Evolutionary conservation across 176 grass and related monocot genomes (phyloP).

Genomic region (Coix lacrymajobi): DNA sequence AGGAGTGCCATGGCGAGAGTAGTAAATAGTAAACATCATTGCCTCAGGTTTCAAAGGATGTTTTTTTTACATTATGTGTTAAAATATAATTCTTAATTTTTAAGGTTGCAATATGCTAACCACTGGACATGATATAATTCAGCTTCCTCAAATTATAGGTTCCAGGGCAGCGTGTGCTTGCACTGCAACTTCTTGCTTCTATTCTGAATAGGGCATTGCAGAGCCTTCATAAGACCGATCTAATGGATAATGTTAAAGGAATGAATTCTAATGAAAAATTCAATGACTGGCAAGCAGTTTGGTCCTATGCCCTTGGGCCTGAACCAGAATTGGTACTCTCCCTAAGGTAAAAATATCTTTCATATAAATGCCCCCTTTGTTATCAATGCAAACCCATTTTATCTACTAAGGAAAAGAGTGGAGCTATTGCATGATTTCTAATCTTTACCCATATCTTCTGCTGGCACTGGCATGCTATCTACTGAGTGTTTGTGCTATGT

Average conservation of each 20-base stretch:
- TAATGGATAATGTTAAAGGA: slow-evolving; percentile 32
- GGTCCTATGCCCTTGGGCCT: slow-evolving; percentile 87
- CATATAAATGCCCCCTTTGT: neutral
- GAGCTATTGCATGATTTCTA: neutral
- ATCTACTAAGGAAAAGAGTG: neutral
- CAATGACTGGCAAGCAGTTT: slow-evolving; percentile 94
- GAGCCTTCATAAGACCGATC: slow-evolving; percentile 61
- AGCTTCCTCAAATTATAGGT: slow-evolving; percentile 52
- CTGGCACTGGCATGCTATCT: neutral
- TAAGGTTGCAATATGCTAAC: neutral
- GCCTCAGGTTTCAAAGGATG: neutral
- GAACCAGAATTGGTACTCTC: slow-evolving; percentile 84
- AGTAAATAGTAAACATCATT: neutral
- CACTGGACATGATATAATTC: slow-evolving; percentile 27
- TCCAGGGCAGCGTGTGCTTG: slow-evolving; percentile 85
- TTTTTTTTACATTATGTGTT: neutral
- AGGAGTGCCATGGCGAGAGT: neutral
- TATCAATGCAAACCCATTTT: neutral
- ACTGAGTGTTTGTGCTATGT: neutral
- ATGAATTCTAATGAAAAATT: slow-evolving; percentile 31
- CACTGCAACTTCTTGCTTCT: slow-evolving; percentile 76
- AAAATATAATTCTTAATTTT: neutral
- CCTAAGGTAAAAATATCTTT: slow-evolving; percentile 57
- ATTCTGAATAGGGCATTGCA: slow-evolving; percentile 64
- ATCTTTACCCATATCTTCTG: neutral